Evolutionary conservation across 2,329 filamentous ascomycete species (phyloP).

Genomic region (Xylariaceae sp.): DNA sequence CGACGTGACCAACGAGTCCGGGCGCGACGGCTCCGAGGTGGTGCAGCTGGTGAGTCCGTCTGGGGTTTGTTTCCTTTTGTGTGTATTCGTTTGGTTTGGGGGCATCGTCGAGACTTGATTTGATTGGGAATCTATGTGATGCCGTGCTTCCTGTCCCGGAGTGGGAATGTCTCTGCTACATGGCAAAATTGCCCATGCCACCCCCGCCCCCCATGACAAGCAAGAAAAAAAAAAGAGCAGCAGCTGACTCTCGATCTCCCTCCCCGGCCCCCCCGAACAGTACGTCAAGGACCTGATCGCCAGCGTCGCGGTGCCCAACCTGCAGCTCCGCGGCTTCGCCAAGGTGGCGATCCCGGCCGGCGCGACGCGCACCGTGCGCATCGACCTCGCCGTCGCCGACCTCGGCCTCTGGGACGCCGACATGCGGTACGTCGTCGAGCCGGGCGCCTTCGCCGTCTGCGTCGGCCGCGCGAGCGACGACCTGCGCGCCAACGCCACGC

Average conservation of each 20-base stretch:
- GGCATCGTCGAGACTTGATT: too few relatives aligned
- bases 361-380: conserved; percentile 43
- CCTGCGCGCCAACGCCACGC: conserved; percentile 46
- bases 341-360: conserved; percentile 57
- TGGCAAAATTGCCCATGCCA: too few relatives aligned
- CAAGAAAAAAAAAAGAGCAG: too few relatives aligned
- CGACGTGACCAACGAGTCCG: conserved; percentile 52
- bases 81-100: too few relatives aligned
- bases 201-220: too few relatives aligned
- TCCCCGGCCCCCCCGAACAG: too few relatives aligned
- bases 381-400: conserved; percentile 40
- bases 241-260: too few relatives aligned
- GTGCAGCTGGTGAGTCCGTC: too few relatives aligned
- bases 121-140: too few relatives aligned
- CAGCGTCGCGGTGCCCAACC: conserved; percentile 57
- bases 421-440: conserved; percentile 69
- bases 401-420: conserved; percentile 48
- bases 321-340: conserved; percentile 57
- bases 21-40: conserved; percentile 55
- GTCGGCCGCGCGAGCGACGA: conserved; percentile 55
- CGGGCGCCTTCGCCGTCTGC: conserved; percentile 56
- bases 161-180: too few relatives aligned
- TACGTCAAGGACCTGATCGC: conserved; percentile 58
- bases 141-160: too few relatives aligned
- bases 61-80: too few relatives aligned